Base-by-base conservation (phyloP, 352 stramenopile genomes). In the Globisporangium orthogonon region DNA sequence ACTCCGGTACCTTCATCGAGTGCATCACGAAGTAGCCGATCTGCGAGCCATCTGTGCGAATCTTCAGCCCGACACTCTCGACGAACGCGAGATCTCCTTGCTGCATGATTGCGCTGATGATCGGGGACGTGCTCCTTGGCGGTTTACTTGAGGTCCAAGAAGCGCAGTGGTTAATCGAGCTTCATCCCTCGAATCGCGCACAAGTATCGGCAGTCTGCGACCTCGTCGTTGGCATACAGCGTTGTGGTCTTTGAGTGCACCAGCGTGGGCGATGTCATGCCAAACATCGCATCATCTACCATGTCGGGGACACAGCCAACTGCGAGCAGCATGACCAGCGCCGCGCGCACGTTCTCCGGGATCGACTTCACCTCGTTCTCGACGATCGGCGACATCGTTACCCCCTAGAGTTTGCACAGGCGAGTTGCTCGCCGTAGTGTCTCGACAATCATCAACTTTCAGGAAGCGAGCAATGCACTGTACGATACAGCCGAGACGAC, bases 11-110 rank as follows among this genome's bases (percentile, higher is more conserved):
- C 33, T 76, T 74, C 28, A 89, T 71, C 35, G 78, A 89, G 55
- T 90, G 80, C 56, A 81, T 62, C 31, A 90, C 67, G 14, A 73
- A 73, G 62, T 83, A 88, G 37, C 80, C 78, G 15, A 89, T 46
- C 13, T 60, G 61, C 33, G 83, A 66, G 54, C 74, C 74, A 29
- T 62, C 74, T 6, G 63, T 35, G 28, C 66, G 52, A 0, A 56
- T 71, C 14, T 60, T 66, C 13, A 76, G 43, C 0, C 80, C 80
- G 41, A 70, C 71, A 9, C 70, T 69, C 51, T 90, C 77, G 13
- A 90, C 57, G 54, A 78, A 86, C 49, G 88, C 65, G 28, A 85
- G 46, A 50, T 87, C 80, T 15, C 76, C 63, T 70, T 41, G 33
- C 67, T 57, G 45, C 64, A 78, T 44, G 58, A 72, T 13, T 52